A percentile compares a stretch with the other conserved stretches of the same genome.
Evolutionary conservation across 2,329 filamentous ascomycete genomes (phyloP).

Genomic region (Pestalotiopsis sp.): DNA sequence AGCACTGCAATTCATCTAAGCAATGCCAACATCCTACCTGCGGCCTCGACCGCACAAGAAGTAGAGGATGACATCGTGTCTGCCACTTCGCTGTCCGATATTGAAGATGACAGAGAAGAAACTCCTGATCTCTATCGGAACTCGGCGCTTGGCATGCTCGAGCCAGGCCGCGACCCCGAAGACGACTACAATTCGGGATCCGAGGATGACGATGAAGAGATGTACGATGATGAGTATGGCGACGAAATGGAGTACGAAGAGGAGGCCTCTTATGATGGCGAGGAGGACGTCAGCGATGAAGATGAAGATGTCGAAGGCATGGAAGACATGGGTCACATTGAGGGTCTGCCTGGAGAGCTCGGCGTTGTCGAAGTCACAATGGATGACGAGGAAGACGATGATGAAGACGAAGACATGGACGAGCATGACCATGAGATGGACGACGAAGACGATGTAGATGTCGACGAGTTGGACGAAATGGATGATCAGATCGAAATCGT

Average conservation of each 20-base stretch:
- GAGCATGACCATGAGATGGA: constrained; percentile 61
- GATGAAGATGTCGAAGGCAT: constrained; percentile 71
- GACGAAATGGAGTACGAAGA: constrained; percentile 92
- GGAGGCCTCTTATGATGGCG: constrained; percentile 74
- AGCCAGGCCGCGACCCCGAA: constrained; percentile 69
- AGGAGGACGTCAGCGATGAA: constrained; percentile 87
- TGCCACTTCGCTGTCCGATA: constrained; percentile 84
- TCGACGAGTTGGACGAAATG: constrained; percentile 59
- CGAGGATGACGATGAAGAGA: constrained; percentile 79
- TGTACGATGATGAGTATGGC: constrained; percentile 90
- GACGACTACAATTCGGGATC: constrained; percentile 79
- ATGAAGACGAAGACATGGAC: constrained; percentile 62
- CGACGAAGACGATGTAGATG: constrained; percentile 50
- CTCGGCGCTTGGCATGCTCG: constrained; percentile 92
- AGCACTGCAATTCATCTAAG: constrained; percentile 86
- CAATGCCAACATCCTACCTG: constrained; percentile 74
- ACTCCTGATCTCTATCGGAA: constrained; percentile 97
- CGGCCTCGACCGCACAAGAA: constrained; percentile 63
- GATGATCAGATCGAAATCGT: constrained; percentile 59
- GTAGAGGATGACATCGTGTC: constrained; percentile 89
- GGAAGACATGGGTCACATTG: constrained; percentile 78
- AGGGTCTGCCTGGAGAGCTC: constrained; percentile 68
- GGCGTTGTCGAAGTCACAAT: constrained; percentile 77
- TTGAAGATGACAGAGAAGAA: constrained; percentile 86
- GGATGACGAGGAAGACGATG: constrained; percentile 63